Base-by-base conservation (phyloP, 2,329 filamentous ascomycete genomes). In the Trichoderma afroharzianum region DNA sequence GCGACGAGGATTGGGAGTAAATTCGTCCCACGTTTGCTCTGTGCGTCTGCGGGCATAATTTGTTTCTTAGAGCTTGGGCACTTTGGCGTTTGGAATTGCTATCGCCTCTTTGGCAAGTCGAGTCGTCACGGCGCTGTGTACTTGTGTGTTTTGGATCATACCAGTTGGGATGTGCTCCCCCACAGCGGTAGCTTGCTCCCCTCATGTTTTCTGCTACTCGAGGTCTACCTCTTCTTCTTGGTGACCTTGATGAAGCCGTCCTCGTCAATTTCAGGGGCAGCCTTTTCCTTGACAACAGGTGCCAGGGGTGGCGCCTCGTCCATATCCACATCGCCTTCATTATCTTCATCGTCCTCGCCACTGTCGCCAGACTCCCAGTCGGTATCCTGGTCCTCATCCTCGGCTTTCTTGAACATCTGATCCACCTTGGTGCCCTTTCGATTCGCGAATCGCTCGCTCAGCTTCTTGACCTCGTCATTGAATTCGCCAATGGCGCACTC, bases 201-300 rank as follows among this genome's bases (percentile, higher is more conserved):
- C 55, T 30, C 39, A 53, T 43, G n/a, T 26, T 28, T 11, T 21
- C 43, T 50, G 18, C 15, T 36, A 28, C 36, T 24, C 26, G 26
- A 77, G 77, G 79, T 79, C 83, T 80, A 86, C 83, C 85, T 87
- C 85, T 89, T 92, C 83, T 90, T 92, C 77, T 88, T 86, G 70
- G 90, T 87, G 74, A 94, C 92, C 81, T 88, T 93, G 18, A 90
- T 93, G 79, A 95, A 95, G 5, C 93, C 93, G 78, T 95, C 93
- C 75, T 94, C 92, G 80, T 95, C 93, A 59, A 95, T 85, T 79
- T 93, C 89, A 0, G 92, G 92, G 78, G 88, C 86, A 18, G 85
- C 80, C 82, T 90, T 93, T 80, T 93, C 89, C 79, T 86, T 90
- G 15, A 85, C 83, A 59, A 79, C 84, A 50, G 84, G 79, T 53